A percentile compares a stretch with the other conserved stretches of the same genome.
These are phyloP conservation scores for Candida incommunis DNA, from an alignment of 805 yeast genomes.

Conservation along the genomic window DNA sequence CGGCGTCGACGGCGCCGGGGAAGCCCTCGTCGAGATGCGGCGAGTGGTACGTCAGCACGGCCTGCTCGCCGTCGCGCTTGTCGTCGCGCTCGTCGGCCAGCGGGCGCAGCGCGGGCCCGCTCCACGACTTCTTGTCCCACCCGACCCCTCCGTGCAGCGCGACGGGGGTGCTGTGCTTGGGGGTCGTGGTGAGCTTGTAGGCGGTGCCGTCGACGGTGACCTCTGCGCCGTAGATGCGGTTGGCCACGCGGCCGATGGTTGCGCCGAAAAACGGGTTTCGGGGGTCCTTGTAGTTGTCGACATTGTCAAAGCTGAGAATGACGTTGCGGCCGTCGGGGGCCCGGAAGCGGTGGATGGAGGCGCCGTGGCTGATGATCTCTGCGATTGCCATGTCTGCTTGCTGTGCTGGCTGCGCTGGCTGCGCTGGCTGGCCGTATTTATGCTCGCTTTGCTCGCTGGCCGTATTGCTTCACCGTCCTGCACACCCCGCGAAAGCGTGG, in stretches of 20 bases:
- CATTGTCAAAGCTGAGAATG: slow-evolving; percentile 10
- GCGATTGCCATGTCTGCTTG: background rate
- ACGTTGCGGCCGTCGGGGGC: slow-evolving; percentile 12
- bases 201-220: slow-evolving; percentile 28
- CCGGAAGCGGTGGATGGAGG: slow-evolving; percentile 13
- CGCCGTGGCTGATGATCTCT: slow-evolving; percentile 8
- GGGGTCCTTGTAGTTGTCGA: slow-evolving; percentile 13
- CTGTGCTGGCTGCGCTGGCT: background rate
- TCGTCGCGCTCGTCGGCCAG: background rate
- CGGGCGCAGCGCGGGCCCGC: slow-evolving; percentile 29
- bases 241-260: slow-evolving; percentile 52
- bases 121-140: slow-evolving; percentile 34
- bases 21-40: slow-evolving; percentile 38
- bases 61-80: slow-evolving; percentile 22
- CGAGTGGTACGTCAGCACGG: slow-evolving; percentile 29
- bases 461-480: too few relatives aligned
- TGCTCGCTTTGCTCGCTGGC: too few relatives aligned
- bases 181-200: slow-evolving; percentile 12
- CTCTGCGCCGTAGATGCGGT: slow-evolving; percentile 36
- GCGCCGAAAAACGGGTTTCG: slow-evolving; percentile 46
- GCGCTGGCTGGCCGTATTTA: too few relatives aligned
- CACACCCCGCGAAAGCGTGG: too few relatives aligned
- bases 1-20: slow-evolving; percentile 40
- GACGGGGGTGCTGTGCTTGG: slow-evolving; percentile 12
- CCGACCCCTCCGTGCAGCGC: slow-evolving; percentile 41